These are phyloP conservation scores for Aspergillus pseudoviridinutans DNA, from an alignment of 2,329 filamentous ascomycete species.

Conservation along the genomic window DNA sequence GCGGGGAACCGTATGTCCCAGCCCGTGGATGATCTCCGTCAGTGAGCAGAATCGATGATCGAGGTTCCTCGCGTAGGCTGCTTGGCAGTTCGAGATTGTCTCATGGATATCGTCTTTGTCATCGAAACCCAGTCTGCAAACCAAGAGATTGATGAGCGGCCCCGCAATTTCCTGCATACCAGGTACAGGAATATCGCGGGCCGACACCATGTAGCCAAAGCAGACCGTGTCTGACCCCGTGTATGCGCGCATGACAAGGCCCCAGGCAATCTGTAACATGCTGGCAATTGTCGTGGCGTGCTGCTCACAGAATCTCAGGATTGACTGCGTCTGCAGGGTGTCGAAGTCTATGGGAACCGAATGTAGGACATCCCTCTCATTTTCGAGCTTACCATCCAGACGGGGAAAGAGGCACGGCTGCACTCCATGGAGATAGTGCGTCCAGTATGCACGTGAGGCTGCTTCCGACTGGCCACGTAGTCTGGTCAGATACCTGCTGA, in stretches of 20 bases:
- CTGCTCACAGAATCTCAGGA: neutral
- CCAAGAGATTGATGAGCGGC: slow-evolving; percentile 5
- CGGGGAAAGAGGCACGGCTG: slow-evolving; percentile 1
- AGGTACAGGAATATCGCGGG: slow-evolving; percentile 6
- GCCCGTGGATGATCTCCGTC: slow-evolving; percentile 11
- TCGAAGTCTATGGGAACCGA: neutral
- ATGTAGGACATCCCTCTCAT: slow-evolving; percentile 7
- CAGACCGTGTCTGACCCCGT: slow-evolving; percentile 6
- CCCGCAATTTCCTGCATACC: slow-evolving; percentile 4
- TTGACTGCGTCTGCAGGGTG: neutral
- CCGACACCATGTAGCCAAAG: slow-evolving; percentile 6
- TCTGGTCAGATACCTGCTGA: slow-evolving; percentile 3
- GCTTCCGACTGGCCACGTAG: neutral
- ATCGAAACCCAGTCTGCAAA: slow-evolving; percentile 3
- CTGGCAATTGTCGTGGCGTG: slow-evolving; percentile 2
- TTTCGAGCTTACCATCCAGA: neutral
- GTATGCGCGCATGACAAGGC: slow-evolving; percentile 4
- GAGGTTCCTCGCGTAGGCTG: slow-evolving; percentile 1
- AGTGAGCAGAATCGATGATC: slow-evolving; percentile 13
- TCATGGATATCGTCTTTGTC: slow-evolving; percentile 5
- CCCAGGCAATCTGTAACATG: slow-evolving; percentile 8
- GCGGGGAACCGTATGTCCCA: slow-evolving; percentile 9
- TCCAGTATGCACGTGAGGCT: slow-evolving; percentile 3
- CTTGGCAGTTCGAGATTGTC: neutral
- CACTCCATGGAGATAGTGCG: slow-evolving; percentile 1